Conservation (phyloP, 345 rosid genomes). For the Eucalyptus sp. region DNA sequence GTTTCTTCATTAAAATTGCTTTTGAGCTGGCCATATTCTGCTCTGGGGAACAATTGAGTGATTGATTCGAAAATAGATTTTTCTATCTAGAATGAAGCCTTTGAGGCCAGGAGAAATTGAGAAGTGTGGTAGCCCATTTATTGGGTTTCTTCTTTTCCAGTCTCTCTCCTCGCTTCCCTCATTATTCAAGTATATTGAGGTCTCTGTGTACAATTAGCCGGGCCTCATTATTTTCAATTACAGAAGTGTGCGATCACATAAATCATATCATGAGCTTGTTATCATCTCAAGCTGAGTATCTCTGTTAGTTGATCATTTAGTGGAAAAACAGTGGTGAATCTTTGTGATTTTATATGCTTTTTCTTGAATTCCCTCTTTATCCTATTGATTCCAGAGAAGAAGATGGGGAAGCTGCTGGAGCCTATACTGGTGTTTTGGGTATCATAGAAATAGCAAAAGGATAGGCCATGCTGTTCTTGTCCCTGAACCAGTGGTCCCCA, state of each 20-base stretch:
- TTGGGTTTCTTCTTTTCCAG: background rate
- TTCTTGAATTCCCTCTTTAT: background rate
- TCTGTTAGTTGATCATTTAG: background rate
- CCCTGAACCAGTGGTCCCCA: conserved; percentile 44
- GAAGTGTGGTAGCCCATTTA: background rate
- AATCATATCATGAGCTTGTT: background rate
- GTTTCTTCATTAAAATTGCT: background rate
- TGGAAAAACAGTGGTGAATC: background rate
- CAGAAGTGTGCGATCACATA: background rate
- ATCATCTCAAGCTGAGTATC: background rate
- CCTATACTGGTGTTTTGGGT: conserved; percentile 68
- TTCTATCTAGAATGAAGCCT: background rate
- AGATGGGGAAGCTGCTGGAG: conserved; percentile 92
- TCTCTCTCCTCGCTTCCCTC: background rate
- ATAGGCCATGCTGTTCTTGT: conserved; percentile 76
- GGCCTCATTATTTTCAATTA: background rate
- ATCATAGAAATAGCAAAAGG: conserved; percentile 56
- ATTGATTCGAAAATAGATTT: background rate
- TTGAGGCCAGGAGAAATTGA: background rate
- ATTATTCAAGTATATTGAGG: background rate
- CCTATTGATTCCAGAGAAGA: conserved; percentile 40
- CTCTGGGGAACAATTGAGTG: background rate
- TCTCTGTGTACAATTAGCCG: background rate
- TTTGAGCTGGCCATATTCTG: background rate
- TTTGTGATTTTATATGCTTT: background rate